A percentile compares a stretch with the other conserved stretches of the same genome.
Evolutionary conservation across 768 basidiomycete species (phyloP).

Genomic region (Boletales sp.): DNA sequence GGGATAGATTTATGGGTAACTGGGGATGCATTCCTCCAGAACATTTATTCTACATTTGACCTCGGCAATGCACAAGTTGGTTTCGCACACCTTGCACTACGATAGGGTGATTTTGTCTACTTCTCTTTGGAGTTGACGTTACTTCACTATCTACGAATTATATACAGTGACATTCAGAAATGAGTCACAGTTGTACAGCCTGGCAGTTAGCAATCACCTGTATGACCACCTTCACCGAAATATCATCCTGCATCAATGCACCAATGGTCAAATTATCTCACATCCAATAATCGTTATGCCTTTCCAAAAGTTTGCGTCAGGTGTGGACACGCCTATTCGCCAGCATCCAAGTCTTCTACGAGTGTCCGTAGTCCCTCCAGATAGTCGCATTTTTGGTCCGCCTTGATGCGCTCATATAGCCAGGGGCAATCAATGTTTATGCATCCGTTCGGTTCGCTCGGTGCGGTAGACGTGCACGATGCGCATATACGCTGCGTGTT

Average conservation of each 20-base stretch:
- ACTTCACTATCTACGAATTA: too few species aligned
- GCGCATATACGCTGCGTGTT: constrained; percentile 68
- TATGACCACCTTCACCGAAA: too few species aligned
- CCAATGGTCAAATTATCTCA: too few species aligned
- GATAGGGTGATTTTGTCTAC: too few species aligned
- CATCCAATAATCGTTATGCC: too few species aligned
- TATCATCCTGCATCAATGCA: too few species aligned
- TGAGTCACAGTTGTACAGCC: too few species aligned
- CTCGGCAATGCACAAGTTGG: constrained; percentile 33
- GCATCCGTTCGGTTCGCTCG: constrained; percentile 63
- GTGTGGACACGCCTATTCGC: too few species aligned
- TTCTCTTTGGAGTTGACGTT: too few species aligned
- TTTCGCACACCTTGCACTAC: constrained; percentile 31
- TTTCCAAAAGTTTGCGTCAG: too few species aligned
- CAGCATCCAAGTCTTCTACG: constrained; percentile 25
- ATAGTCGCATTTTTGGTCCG: constrained; percentile 39
- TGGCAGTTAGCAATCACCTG: too few species aligned
- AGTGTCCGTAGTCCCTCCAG: constrained; percentile 29
- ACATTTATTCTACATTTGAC: constrained; percentile 43
- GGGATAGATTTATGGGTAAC: constrained; percentile 30
- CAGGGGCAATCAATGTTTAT: constrained; percentile 86
- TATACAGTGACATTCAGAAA: too few species aligned
- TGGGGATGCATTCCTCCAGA: constrained; percentile 38
- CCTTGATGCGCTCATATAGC: constrained; percentile 68
- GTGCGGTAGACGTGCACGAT: constrained; percentile 58